Conservation (phyloP, 2,329 filamentous ascomycete genomes). For the Cladophialophora exuberans region DNA sequence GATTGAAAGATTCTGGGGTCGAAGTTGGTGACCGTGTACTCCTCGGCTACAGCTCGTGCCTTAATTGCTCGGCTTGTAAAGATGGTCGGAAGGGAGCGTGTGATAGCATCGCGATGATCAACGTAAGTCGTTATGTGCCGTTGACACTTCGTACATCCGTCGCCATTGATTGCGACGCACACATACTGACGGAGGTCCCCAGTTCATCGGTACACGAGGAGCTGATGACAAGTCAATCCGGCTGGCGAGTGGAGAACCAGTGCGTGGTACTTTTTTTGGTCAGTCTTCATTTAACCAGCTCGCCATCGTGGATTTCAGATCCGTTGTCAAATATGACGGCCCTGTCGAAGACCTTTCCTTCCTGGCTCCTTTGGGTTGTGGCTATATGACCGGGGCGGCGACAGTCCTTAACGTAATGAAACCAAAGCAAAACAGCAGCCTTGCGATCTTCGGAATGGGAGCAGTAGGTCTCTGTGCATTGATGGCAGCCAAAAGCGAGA, state of each 20-base stretch:
- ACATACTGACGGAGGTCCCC: too few species aligned
- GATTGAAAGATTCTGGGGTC: conserved; percentile 57
- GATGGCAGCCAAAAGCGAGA: conserved; percentile 35
- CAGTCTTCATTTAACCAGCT: conserved; percentile 22
- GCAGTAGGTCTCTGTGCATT: conserved; percentile 38
- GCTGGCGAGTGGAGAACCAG: not conserved
- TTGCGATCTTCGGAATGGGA: conserved; percentile 38
- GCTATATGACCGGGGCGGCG: conserved; percentile 37
- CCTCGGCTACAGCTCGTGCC: conserved; percentile 39
- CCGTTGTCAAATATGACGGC: conserved; percentile 18
- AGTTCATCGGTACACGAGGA: conserved; percentile 3
- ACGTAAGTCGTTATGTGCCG: conserved; percentile 1
- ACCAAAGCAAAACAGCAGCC: conserved; percentile 15
- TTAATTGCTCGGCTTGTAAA: conserved; percentile 8
- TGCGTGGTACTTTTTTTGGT: conserved; percentile 10
- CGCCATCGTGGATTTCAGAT: conserved; percentile 21
- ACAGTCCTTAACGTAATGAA: conserved; percentile 26
- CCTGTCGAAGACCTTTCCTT: conserved; percentile 25
- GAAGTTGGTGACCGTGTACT: conserved; percentile 90
- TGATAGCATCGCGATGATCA: conserved; percentile 1
- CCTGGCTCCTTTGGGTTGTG: conserved; percentile 37
- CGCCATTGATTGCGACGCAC: too few species aligned
- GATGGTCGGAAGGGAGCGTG: not conserved
- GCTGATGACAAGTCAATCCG: not conserved
- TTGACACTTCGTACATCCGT: too few species aligned